Evolutionary conservation across 495 filamentous ascomycete genomes (phyloP).

Genomic region (Lentithecium fluviatile): DNA sequence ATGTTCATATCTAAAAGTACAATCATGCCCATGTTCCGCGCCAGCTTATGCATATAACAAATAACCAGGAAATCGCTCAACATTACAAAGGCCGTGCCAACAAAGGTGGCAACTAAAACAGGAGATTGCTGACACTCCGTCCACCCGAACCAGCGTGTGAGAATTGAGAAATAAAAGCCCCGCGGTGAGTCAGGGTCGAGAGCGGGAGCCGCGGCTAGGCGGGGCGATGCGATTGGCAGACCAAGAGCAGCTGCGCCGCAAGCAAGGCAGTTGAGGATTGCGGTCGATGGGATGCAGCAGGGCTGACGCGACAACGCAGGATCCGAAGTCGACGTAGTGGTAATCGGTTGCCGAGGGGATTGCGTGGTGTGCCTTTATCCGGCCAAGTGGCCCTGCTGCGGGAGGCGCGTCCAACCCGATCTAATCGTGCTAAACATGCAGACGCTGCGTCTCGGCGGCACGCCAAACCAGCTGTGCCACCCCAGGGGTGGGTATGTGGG

Average conservation of each 20-base stretch:
- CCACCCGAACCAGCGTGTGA: constrained; percentile 35
- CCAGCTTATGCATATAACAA: constrained; percentile 32
- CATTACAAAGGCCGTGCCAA: constrained; percentile 32
- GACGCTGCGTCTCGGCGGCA: constrained; percentile 11
- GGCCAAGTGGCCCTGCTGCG: constrained; percentile 24
- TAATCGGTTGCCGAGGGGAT: constrained; percentile 12
- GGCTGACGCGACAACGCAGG: not conserved
- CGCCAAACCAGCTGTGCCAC: constrained; percentile 16
- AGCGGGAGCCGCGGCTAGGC: constrained; percentile 12
- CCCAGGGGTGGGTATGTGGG: not conserved
- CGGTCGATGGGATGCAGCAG: not conserved
- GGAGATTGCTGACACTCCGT: constrained; percentile 18
- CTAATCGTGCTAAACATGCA: constrained; percentile 22
- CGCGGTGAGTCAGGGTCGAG: constrained; percentile 23
- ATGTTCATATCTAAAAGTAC: constrained; percentile 14
- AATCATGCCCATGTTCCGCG: constrained; percentile 22
- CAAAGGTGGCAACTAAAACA: constrained; percentile 20
- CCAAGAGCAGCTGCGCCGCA: constrained; percentile 8
- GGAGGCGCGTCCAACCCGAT: constrained; percentile 18
- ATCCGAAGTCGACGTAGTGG: constrained; percentile 8
- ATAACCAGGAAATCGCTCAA: constrained; percentile 29
- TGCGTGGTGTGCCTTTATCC: constrained; percentile 21
- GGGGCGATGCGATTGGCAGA: constrained; percentile 3
- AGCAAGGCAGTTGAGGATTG: not conserved
- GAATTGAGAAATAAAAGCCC: constrained; percentile 14